Evolutionary conservation across 2,329 filamentous ascomycete species (phyloP).

Genomic region (Aspergillus unguis): DNA sequence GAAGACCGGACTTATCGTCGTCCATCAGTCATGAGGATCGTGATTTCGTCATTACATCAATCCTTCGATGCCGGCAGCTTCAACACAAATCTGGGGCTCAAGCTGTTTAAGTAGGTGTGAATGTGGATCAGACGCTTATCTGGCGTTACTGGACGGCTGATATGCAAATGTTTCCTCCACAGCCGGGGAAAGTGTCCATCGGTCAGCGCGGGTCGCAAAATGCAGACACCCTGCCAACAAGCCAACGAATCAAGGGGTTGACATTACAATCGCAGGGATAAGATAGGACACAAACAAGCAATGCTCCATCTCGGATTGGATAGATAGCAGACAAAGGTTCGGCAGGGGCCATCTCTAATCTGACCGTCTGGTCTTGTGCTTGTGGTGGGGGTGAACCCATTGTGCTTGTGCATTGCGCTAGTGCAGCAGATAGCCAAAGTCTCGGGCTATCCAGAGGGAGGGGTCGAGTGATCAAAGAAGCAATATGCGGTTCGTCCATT

Average conservation of each 20-base stretch:
- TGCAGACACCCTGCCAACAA: too few species aligned
- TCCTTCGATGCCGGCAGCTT: too few species aligned
- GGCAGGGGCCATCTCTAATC: neutral
- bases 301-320: neutral
- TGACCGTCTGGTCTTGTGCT: neutral
- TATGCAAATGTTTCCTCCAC: neutral
- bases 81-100: neutral
- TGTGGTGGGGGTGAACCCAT: neutral
- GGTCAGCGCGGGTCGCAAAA: neutral
- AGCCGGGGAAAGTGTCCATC: neutral
- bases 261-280: neutral
- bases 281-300: neutral
- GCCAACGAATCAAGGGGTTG: slow-evolving; percentile 1
- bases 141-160: slow-evolving; percentile 4
- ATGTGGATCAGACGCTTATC: slow-evolving; percentile 2
- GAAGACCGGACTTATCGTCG: neutral
- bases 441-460: neutral
- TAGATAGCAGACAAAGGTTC: neutral
- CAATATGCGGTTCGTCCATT: neutral
- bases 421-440: neutral
- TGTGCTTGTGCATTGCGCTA: neutral
- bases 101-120: neutral
- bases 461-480: neutral
- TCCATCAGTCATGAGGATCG: slow-evolving; percentile 5
- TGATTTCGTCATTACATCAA: too few species aligned